Conservation (phyloP, 257 asterid species). For the Knoxia roxburghii region DNA sequence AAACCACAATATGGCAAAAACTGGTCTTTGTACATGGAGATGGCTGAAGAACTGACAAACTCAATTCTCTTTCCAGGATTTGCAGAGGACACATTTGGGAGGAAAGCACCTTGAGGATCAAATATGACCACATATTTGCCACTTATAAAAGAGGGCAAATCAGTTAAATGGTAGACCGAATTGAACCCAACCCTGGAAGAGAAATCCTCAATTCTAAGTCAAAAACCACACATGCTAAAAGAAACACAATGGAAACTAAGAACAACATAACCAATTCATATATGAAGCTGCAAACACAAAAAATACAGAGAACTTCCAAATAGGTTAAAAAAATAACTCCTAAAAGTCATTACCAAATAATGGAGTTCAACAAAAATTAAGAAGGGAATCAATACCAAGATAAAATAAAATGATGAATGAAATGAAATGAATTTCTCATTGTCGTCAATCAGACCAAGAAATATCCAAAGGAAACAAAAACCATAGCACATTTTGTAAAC, state of each 20-base stretch:
- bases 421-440: not conserved
- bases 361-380: not conserved
- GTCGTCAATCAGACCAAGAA: not conserved
- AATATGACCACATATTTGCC: conserved; percentile 89
- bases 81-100: conserved; percentile 76
- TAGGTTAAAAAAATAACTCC: not conserved
- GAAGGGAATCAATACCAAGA: not conserved
- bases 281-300: not conserved
- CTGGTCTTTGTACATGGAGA: conserved; percentile 76
- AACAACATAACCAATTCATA: not conserved
- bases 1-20: conserved; percentile 88
- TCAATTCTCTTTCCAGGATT: conserved; percentile 97
- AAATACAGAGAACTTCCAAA: not conserved
- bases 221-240: conserved; percentile 2
- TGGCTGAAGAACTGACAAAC: conserved; percentile 79
- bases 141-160: conserved; percentile 92
- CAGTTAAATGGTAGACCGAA: conserved; percentile 95
- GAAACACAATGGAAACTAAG: not conserved
- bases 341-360: not conserved
- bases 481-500: not conserved
- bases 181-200: conserved; percentile 95
- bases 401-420: not conserved
- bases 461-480: not conserved
- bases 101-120: conserved; percentile 94
- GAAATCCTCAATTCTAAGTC: conserved; percentile 23